Base-by-base conservation (phyloP, 2,329 filamentous ascomycete species). In the Pseudogymnoascus sp. region DNA sequence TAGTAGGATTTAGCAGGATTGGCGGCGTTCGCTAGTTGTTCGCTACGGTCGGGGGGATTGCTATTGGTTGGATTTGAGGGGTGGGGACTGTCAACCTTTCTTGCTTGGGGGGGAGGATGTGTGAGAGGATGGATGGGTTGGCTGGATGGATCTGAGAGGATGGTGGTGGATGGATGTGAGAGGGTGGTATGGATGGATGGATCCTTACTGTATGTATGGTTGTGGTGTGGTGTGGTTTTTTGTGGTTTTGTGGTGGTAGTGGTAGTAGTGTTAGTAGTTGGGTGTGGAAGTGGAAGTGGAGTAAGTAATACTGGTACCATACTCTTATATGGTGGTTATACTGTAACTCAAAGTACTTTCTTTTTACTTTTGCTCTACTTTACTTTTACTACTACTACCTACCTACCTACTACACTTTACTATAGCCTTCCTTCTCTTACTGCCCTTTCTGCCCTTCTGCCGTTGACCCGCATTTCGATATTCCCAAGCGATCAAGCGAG, bases 401-500 rank as follows among this genome's bases (percentile, higher is more conserved):
- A 23, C 21, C 21, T 23, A 23, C 21, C 21, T 23, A 14, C 34
- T 36, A 37, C 14, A 16, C 37, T n/a, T 38, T 50, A 25, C 44
- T 50, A 50, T 50, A 50, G 44, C 44, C 46, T 53, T 53, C 25
- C 16, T 23, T 23, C 21, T 23, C 21, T 23, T 23, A 23, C 21
- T 23, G 21, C 2, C 38, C 37, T 16, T 46, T 56, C 28, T 44
- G 16, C 40, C 38, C 42, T 50, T 50, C 23, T 50, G 12, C 44
- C 50, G 50, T 18, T 8, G 50, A 56, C 50, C 50, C 50, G 50
- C 50, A 56, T 56, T 56, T 18, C 46, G 46, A 53, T 53, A 56
- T 56, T 53, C 46, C 42, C 50, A 56, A 56, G 50, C 50, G 50
- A 56, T 34, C 50, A 56, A 56, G 50, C 50, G 38, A 42, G 59